Base-by-base conservation (phyloP, 768 basidiomycete genomes). In the Pulveroboletus sp. region DNA sequence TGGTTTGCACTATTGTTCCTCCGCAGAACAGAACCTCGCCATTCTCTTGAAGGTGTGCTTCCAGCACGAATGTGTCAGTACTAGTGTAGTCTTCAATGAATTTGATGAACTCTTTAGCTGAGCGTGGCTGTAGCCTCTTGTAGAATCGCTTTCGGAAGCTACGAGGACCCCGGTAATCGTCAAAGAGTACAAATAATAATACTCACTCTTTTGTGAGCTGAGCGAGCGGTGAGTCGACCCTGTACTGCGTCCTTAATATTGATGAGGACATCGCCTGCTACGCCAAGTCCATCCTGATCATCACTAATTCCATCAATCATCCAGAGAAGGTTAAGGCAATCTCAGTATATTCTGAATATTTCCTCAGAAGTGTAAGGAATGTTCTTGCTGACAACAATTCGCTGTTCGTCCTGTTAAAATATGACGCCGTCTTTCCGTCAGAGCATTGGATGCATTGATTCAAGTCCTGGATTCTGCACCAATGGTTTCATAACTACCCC, bases 301-400 rank as follows among this genome's bases (percentile, higher is more conserved):
- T 85, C 82, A 62, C 80, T 84, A 45, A 83, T 73, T 64, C 85
- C 84, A 63, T 86, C 85, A 41, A 84, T 72, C 49, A 81, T 78
- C 67, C 82, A 85, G 24, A 86, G 74, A 12, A 81, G 67, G 57
- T 85, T 47, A 56, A 81, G 75, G 51, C 82, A 81, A 64, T 85
- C 83, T 58, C 82, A 84, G 34, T 72, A 75, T 1, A 76, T 83
- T 45, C 82, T 73, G 51, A 84, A 76, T 58, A 76, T 70, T 48
- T 82, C 80, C 47, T 73, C 73, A 32, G 73, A 77, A 37, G 79
- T 77, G 61, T 79, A 83, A 16, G 74, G 62, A 80, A 85, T n/a
- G 72, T 76, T 61, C 76, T 79, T 10, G 83, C 79, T 56, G 77
- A 79, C 40, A 85, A 71, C 5, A 84, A 73, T 58, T 84, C 82